Percentiles rank a stretch among this genome's conserved stretches.
Conservation (phyloP, 495 filamentous ascomycete species). For the Friedmanniomyces simplex region DNA sequence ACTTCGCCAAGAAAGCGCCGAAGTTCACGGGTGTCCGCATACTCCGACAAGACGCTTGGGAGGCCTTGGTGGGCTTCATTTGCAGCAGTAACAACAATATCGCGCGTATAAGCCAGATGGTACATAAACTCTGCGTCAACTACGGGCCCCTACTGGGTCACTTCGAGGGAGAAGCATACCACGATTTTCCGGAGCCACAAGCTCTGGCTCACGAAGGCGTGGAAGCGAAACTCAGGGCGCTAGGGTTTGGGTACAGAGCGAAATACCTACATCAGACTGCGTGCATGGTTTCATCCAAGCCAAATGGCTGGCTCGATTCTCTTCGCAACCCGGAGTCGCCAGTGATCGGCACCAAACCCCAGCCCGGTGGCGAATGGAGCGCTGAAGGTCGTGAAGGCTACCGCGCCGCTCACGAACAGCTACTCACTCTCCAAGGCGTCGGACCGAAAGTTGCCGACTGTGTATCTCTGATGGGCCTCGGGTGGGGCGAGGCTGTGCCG, state of each 20-base stretch:
- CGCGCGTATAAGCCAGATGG: constrained; percentile 86
- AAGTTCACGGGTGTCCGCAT: constrained; percentile 91
- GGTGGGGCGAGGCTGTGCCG: constrained; percentile 92
- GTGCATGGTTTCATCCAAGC: constrained; percentile 53
- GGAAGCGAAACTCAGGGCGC: constrained; percentile 62
- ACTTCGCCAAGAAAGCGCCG: constrained; percentile 80
- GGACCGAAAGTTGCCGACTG: constrained; percentile 97
- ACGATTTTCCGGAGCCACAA: constrained; percentile 76
- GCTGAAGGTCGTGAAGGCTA: constrained; percentile 59
- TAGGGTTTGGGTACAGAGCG: constrained; percentile 93
- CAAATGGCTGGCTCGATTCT: constrained; percentile 63
- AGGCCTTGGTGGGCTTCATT: constrained; percentile 86
- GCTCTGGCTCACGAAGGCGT: constrained; percentile 57
- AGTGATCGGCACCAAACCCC: constrained; percentile 38
- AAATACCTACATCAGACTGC: constrained; percentile 86
- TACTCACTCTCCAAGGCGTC: constrained; percentile 72
- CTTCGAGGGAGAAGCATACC: constrained; percentile 52
- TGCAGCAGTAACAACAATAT: constrained; percentile 99
- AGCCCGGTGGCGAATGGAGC: constrained; percentile 40
- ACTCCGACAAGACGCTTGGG: constrained; percentile 90
- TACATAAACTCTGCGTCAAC: constrained; percentile 77
- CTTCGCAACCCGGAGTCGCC: constrained; percentile 69
- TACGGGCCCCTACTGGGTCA: constrained; percentile 71
- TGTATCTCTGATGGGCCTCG: constrained; percentile 90
- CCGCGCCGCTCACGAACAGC: constrained; percentile 65